Evolutionary conservation across 495 filamentous ascomycete genomes (phyloP), one percentile per base, ranked within the genome.

Genomic region (Aspergillus homomorphus): DNA sequence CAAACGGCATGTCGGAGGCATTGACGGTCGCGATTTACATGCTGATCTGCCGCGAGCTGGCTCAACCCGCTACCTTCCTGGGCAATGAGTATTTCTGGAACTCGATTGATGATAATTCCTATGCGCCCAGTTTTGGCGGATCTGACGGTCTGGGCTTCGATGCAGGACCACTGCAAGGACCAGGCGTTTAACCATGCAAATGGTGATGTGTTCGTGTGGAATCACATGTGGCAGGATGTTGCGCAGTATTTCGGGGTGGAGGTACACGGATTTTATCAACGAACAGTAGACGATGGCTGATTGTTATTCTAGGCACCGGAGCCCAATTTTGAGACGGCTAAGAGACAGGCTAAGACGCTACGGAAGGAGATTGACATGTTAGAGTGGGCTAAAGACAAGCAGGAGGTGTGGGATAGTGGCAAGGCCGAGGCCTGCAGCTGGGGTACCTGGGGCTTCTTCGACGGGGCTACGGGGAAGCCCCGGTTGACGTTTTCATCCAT

Each of bases 151-250:
- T 69, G 51, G 33, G 59, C 59, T 21, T 24, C 58, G 0, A 62
- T 65, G 0, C 20, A 65, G 9, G 50, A 60, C 0, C 55, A 66
- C 30, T 62, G 60, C 48, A 56, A 57, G 15, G 54, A 73, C 42
- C 64, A 73, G 38, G 68, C 59, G 14, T 71, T 73, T 57, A 69
- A 69, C 57, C 56, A 61, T 28, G 43, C 46, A 7, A 71, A 73
- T 24, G 70, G 70, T 0, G 70, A 73, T 51, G 53, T 62, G 30
- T 66, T 73, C 50, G 57, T 61, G 9, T 73, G 70, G 70, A 60
- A 58, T 30, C 57, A 69, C 45, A 22, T 71, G 2, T 73, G 63
- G 63, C 53, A 57, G 14, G 53, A 62, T n/a, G 28, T 70, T 12
- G 70, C 63, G 1, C 26, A 33, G 3, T 67, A 66, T 33, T 64